Base-by-base conservation (phyloP, 1,284 basidiomycete genomes). In the Polyporus tsugae region DNA sequence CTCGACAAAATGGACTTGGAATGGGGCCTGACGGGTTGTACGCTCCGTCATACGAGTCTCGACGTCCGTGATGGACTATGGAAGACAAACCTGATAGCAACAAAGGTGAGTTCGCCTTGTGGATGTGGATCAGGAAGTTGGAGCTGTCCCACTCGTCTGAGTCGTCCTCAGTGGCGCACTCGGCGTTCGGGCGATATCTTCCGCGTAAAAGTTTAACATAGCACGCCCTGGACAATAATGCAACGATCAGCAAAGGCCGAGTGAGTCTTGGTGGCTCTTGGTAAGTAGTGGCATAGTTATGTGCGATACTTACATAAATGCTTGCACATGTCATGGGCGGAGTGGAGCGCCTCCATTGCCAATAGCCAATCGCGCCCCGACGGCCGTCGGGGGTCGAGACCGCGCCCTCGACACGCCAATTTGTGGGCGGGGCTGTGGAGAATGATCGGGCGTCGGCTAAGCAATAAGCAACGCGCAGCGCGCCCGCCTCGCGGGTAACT, bases 401-500 rank as follows among this genome's bases (percentile, higher is more conserved):
- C 29, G 22, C 49, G 49, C 49, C 49, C 52, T 33, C 25, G 29
- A 29, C 38, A 15, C 39, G n/a, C 39, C 39, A 29, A 49, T 49
- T 49, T 49, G 46, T 49, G 46, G 2, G 46, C n/a, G 38, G 15
- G 15, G 41, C 11, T 2, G 13, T 19, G 29, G 25, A 44, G n/a
- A 39, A 17, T 35, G 38, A 60, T 60, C 58, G 39, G 22, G 36
- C 58, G 58, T 60, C 58, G 58, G 58, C 58, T 60, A 58, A n/a
- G 17, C 15, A 35, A 55, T 19, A 55, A 55, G 46, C 46, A 52
- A 52, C 46, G 52, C 52, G 52, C 52, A 33, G 33, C 55, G 52
- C 19, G 33, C 29, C 55, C 13, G 17, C 58, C 58, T 64, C 66
- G 60, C 59, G 62, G 62, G 62, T 61, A 60, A 39, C 22, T 25